These are phyloP conservation scores for Euphorbia celastroides DNA, from an alignment of 441 rosid species.

Conservation along the genomic window DNA sequence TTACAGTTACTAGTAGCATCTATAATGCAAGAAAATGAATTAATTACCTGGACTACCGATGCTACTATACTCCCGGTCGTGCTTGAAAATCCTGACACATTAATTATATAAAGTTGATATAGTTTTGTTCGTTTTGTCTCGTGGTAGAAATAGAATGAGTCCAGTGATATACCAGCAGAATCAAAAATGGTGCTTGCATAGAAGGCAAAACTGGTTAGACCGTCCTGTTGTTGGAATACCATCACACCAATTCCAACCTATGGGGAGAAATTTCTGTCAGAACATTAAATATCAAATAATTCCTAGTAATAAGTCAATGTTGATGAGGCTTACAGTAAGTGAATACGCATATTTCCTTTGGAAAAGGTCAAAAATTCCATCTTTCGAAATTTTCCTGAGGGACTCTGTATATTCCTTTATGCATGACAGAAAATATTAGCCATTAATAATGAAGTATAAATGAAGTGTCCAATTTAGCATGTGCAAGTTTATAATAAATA, in stretches of 20 bases:
- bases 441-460: background rate
- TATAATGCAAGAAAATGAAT: background rate
- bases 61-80: background rate
- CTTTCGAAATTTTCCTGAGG: slow-evolving; percentile 25
- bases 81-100: slow-evolving; percentile 5
- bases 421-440: background rate
- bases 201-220: slow-evolving; percentile 20
- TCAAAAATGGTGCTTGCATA: slow-evolving; percentile 29
- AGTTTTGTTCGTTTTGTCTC: background rate
- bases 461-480: background rate
- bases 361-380: slow-evolving; percentile 32
- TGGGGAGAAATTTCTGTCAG: background rate
- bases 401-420: slow-evolving; percentile 37
- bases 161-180: slow-evolving; percentile 25
- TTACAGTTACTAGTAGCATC: background rate
- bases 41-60: slow-evolving; percentile 5
- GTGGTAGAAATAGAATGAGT: background rate
- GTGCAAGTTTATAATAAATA: too few relatives aligned
- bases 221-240: slow-evolving; percentile 34
- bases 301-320: background rate
- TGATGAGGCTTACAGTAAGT: slow-evolving; percentile 30
- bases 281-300: background rate
- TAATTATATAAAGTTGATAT: background rate
- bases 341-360: slow-evolving; percentile 42
- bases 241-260: slow-evolving; percentile 34